Conservation (phyloP, 257 asterid species). For the Solanum corneliomulleri region DNA sequence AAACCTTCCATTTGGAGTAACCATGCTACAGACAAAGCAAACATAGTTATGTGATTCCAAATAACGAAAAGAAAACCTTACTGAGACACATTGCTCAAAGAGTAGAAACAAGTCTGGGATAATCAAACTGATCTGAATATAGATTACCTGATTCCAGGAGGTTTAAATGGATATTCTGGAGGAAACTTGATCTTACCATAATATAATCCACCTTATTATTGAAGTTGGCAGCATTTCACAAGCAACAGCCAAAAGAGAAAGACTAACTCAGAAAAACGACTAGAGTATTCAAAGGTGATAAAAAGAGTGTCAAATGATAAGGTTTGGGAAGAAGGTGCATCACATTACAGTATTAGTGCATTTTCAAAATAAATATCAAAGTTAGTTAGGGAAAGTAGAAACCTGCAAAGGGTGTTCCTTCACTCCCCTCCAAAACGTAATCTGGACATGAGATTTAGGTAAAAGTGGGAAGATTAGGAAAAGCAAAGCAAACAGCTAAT, state of each 20-base stretch:
- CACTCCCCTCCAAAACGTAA: conserved; percentile 97
- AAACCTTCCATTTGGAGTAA: conserved; percentile 75
- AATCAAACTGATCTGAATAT: background rate
- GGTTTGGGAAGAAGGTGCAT: background rate
- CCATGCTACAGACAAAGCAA: conserved; percentile 49
- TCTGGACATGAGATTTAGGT: conserved; percentile 36
- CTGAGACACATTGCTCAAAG: background rate
- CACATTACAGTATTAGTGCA: background rate
- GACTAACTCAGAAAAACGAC: background rate
- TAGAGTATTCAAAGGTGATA: background rate
- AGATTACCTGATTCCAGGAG: conserved; percentile 80
- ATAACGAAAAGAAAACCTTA: background rate
- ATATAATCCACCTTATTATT: conserved; percentile 71
- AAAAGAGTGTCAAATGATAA: background rate
- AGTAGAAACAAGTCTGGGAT: background rate
- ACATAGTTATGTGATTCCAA: background rate
- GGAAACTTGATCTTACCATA: conserved; percentile 96
- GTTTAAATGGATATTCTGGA: conserved; percentile 90
- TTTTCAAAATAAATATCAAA: background rate
- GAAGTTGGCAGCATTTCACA: background rate
- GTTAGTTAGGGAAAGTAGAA: background rate
- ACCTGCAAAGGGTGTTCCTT: conserved; percentile 99
- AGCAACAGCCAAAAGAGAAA: background rate
- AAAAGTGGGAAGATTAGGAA: background rate
- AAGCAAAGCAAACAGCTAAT: conserved; percentile 14